Evolutionary conservation across 805 yeast genomes (phyloP), one percentile per base, ranked within the genome.

Genomic region (Soucietia sequanensis): DNA sequence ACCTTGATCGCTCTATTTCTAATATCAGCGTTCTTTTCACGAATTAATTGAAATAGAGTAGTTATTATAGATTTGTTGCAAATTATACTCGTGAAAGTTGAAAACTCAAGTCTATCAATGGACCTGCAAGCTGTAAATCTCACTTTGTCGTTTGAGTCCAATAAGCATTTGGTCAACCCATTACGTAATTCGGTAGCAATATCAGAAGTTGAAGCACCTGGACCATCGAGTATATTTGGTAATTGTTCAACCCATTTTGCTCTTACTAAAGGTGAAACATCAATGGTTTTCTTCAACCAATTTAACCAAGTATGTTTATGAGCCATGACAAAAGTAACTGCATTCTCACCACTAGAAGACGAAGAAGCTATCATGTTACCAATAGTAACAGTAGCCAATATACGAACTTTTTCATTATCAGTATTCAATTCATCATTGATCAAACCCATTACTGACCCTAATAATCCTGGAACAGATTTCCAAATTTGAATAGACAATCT

Each of bases 401-500:
- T 52, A 43, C 96, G 71, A 13, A 84, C 67, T 11, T 66, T 56
- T 20, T 76, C 78, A 44, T 80, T 75, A 27, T 82, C 85, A 0
- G 95, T 87, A 38, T 78, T 78, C 27, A 89, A 61, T 45, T 89
- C 95, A 48, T 85, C 88, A 44, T 85, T 86, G 4, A 89, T 64
- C 33, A 86, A 72, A 0, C 95, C 93, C 70, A 85, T 76, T 0
- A 84, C 83, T 1, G 93, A 77, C 3, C 76, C 70, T 8, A 86
- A 65, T 14, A 85, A 61, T 30, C 84, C 93, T 0, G 96, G 96
- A 0, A 80, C 80, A 33, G 76, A 70, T 46, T 69, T 76, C 96
- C 96, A 90, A 2, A 89, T 62, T 40, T 81, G 81, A 2, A 80
- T 60, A 0, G 81, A 62, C 22, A 87, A 60, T 9, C 58, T 68